These are phyloP conservation scores for Pyrus hybrid DNA, from an alignment of 331 rosid species.

Conservation along the genomic window DNA sequence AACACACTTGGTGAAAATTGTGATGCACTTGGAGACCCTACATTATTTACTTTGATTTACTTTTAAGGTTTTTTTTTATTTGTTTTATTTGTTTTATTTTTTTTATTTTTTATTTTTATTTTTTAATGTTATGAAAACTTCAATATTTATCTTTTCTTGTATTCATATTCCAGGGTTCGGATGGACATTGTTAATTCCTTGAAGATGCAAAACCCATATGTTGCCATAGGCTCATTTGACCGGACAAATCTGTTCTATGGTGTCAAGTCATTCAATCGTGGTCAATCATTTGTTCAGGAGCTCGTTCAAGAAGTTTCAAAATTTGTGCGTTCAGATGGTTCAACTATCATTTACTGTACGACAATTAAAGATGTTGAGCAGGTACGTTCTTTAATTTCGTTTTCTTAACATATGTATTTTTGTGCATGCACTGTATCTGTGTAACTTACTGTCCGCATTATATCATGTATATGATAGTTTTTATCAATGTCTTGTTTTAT, in stretches of 20 bases:
- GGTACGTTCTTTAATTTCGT: constrained; percentile 30
- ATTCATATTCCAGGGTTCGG: constrained; percentile 50
- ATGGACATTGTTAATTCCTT: constrained; percentile 64
- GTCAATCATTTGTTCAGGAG: constrained; percentile 53
- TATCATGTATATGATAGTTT: neutral
- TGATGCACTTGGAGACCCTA: too few species aligned
- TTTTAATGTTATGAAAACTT: neutral
- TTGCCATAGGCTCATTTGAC: constrained; percentile 78
- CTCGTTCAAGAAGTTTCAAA: constrained; percentile 57
- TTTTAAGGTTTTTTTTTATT: neutral
- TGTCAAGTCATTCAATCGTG: constrained; percentile 59
- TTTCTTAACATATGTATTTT: neutral
- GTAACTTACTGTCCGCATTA: neutral
- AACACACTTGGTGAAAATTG: too few species aligned
- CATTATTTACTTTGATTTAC: too few species aligned
- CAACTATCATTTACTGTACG: constrained; percentile 85
- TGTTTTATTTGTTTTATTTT: too few species aligned
- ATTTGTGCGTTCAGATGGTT: constrained; percentile 47
- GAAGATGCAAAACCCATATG: constrained; percentile 60
- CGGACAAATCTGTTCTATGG: constrained; percentile 78
- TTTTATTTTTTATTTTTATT: too few species aligned
- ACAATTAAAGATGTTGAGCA: constrained; percentile 81
- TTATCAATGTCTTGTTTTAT: neutral
- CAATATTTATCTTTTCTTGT: neutral
- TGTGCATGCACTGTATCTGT: neutral